Conservation (phyloP, 169 alveolate genomes). For the Plasmodium relictum region DNA sequence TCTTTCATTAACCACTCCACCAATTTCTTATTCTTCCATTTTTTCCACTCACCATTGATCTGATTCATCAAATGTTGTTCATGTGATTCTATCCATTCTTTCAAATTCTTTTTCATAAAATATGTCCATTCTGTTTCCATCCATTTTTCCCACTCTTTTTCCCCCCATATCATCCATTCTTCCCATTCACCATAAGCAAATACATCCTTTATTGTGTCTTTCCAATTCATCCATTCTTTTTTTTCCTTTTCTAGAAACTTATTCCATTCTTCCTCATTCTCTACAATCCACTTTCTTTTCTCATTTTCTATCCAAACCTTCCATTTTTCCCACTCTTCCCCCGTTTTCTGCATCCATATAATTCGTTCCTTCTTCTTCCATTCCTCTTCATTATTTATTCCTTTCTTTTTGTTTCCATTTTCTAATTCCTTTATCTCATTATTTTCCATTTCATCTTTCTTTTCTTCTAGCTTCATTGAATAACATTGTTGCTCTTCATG, state of each 20-base stretch:
- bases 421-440: too few relatives aligned
- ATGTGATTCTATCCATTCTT: conserved; percentile 12
- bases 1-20: conserved; percentile 21
- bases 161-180: conserved; percentile 11
- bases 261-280: conserved; percentile 19
- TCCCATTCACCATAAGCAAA: not conserved
- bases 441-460: too few relatives aligned
- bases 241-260: not conserved
- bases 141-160: conserved; percentile 31
- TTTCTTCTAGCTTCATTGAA: too few relatives aligned
- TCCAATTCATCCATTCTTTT: conserved; percentile 36
- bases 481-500: too few relatives aligned
- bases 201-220: conserved; percentile 5
- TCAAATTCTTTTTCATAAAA: conserved; percentile 9
- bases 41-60: conserved; percentile 11
- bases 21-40: conserved; percentile 26
- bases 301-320: conserved; percentile 13
- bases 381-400: not conserved
- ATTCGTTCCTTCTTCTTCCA: conserved; percentile 33
- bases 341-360: conserved; percentile 29
- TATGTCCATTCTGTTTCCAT: conserved; percentile 24
- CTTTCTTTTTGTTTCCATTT: too few relatives aligned
- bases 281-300: conserved; percentile 28
- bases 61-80: conserved; percentile 3
- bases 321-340: conserved; percentile 23